Conservation (phyloP, 345 rosid genomes). For the Euclidium syriacum region DNA sequence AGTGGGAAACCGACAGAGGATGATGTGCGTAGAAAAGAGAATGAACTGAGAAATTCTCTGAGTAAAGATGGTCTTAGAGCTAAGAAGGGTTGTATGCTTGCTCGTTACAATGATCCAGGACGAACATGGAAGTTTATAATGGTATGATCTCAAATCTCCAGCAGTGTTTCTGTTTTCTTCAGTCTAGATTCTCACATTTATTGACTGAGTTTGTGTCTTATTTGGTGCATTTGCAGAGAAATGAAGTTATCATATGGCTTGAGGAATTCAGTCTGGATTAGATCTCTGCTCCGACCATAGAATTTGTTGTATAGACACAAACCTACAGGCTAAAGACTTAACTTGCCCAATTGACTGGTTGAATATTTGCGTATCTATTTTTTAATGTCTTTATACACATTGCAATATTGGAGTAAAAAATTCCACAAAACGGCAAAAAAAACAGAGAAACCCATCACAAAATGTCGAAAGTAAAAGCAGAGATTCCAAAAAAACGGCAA, state of each 20-base stretch:
- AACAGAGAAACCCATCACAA: conserved; percentile 14
- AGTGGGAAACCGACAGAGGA: conserved; percentile 84
- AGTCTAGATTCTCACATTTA: background rate
- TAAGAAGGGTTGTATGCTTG: conserved; percentile 62
- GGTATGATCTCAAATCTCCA: conserved; percentile 37
- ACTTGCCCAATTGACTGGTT: no score
- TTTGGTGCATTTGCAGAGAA: conserved; percentile 48
- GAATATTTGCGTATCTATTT: no score
- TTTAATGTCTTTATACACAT: no score
- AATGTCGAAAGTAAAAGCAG: no score
- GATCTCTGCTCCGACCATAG: background rate
- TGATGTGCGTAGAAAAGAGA: conserved; percentile 50
- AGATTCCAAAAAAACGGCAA: background rate
- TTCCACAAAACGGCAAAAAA: conserved; percentile 1
- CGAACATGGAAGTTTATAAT: conserved; percentile 62
- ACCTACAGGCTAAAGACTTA: background rate
- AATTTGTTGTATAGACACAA: conserved; percentile 4
- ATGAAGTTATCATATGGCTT: conserved; percentile 71
- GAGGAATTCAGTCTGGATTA: conserved; percentile 43
- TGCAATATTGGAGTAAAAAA: no score
- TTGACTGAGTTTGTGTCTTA: no score
- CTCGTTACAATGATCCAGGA: conserved; percentile 92
- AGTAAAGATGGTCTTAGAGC: conserved; percentile 62
- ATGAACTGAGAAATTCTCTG: conserved; percentile 45
- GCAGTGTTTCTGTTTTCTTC: background rate